Percentiles rank a stretch among this genome's conserved stretches.
These are phyloP conservation scores for Amanita brunnescens DNA, from an alignment of 768 basidiomycete genomes.

Conservation along the genomic window DNA sequence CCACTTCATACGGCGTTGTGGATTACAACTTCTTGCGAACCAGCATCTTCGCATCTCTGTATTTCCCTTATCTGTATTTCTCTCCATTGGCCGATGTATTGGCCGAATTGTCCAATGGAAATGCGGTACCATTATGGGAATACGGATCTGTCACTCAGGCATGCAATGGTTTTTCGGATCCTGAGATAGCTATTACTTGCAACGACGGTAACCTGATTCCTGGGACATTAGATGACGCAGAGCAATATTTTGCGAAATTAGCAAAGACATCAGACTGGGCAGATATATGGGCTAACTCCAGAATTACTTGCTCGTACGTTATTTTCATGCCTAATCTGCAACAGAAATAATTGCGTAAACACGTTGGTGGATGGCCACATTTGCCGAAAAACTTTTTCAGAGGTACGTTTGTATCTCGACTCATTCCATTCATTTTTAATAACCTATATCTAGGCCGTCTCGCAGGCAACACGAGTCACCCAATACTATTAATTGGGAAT, in stretches of 20 bases:
- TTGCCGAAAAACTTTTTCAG: not conserved
- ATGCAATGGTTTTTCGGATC: slow-evolving; percentile 2
- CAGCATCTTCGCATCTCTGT: slow-evolving; percentile 25
- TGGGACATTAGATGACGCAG: slow-evolving; percentile 10
- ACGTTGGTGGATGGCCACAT: not conserved
- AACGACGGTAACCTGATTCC: slow-evolving; percentile 15
- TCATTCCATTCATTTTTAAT: not conserved
- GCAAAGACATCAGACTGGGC: slow-evolving; percentile 14
- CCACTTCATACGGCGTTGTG: slow-evolving; percentile 25
- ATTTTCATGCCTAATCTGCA: slow-evolving; percentile 8
- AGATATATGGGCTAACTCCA: slow-evolving; percentile 12
- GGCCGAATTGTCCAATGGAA: slow-evolving; percentile 24
- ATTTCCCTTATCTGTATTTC: slow-evolving; percentile 26
- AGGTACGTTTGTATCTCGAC: not conserved
- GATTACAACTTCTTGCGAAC: slow-evolving; percentile 25
- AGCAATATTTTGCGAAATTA: slow-evolving; percentile 9
- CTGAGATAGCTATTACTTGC: slow-evolving; percentile 12
- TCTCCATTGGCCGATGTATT: slow-evolving; percentile 25
- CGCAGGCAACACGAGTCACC: slow-evolving; percentile 22
- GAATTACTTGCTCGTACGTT: slow-evolving; percentile 25
- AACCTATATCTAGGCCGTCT: slow-evolving; percentile 16
- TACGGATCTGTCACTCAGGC: slow-evolving; percentile 17
- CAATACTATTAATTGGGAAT: slow-evolving; percentile 21
- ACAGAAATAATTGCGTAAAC: not conserved
- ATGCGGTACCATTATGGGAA: slow-evolving; percentile 21